phyloP scores from a whole-genome alignment of 495 filamentous ascomycete species.

The Apiosordaria backusii region DNA sequence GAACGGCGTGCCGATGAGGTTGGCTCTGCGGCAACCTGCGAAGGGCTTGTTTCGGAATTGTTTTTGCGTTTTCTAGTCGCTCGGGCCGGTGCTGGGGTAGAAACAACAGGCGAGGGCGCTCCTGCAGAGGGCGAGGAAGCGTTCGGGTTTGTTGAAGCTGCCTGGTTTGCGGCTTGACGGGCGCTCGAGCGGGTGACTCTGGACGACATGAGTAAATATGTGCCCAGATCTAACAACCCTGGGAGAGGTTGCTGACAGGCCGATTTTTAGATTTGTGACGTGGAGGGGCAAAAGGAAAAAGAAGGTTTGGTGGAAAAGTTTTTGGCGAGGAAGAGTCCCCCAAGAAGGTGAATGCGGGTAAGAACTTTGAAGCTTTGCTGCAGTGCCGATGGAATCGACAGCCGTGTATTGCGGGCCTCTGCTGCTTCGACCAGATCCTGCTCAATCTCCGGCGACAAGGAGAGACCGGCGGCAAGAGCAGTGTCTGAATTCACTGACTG shows the following conservation, averaged over 20 bases:
- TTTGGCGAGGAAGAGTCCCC: not conserved
- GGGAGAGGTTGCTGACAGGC: slow-evolving; percentile 13
- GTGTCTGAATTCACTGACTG: not conserved
- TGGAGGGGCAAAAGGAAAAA: slow-evolving; percentile 2
- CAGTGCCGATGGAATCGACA: not conserved
- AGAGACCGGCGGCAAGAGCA: not conserved
- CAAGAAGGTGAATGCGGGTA: not conserved
- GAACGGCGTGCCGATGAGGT: slow-evolving; percentile 45
- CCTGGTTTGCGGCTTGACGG: slow-evolving; percentile 63
- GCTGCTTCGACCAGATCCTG: not conserved
- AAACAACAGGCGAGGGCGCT: slow-evolving; percentile 41
- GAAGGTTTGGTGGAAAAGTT: slow-evolving; percentile 1
- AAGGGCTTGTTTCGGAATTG: slow-evolving; percentile 27
- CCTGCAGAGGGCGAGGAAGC: slow-evolving; percentile 39
- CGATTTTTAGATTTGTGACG: not conserved
- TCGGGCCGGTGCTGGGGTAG: slow-evolving; percentile 27
- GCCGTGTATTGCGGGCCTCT: not conserved
- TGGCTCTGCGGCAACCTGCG: slow-evolving; percentile 29
- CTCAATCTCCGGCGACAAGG: not conserved
- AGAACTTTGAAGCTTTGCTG: not conserved
- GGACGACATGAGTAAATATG: slow-evolving; percentile 69
- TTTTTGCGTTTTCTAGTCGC: slow-evolving; percentile 43
- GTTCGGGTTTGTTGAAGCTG: slow-evolving; percentile 48
- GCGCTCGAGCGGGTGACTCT: slow-evolving; percentile 79
- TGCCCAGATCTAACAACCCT: slow-evolving; percentile 24